Percentiles rank a stretch among this genome's conserved stretches.
Conservation (phyloP, 495 filamentous ascomycete genomes). For the Talaromyces adpressus region DNA sequence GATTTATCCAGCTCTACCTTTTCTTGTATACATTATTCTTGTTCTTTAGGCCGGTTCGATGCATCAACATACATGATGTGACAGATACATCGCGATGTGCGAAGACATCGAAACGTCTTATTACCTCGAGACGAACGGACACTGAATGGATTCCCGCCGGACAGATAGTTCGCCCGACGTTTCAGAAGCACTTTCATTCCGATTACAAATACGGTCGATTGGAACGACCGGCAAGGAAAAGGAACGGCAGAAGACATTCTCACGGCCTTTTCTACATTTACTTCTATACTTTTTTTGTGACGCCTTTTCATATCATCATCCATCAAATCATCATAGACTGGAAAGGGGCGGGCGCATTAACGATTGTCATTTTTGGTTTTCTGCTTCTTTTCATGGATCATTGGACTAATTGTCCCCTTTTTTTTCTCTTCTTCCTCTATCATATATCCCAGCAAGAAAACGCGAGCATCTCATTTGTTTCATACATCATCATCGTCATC, state of each 20-base stretch:
- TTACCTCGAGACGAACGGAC: background rate
- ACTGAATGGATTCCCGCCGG: background rate
- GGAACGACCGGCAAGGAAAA: background rate
- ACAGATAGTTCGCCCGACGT: background rate
- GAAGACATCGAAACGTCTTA: too few relatives aligned
- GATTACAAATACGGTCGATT: background rate
- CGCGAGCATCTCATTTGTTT: background rate
- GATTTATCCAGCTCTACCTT: background rate
- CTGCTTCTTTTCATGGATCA: background rate
- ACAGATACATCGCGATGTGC: background rate
- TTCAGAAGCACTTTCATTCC: background rate
- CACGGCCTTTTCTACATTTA: background rate
- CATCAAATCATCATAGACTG: background rate
- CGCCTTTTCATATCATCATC: slow-evolving; percentile 1
- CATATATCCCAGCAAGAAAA: slow-evolving; percentile 1
- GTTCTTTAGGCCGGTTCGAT: background rate
- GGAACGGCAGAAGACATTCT: background rate
- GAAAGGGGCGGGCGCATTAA: background rate
- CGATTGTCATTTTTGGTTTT: background rate
- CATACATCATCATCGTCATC: background rate
- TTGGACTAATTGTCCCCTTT: background rate
- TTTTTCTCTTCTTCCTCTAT: background rate
- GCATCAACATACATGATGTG: background rate
- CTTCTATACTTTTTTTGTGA: background rate
- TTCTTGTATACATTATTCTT: slow-evolving; percentile 7